Evolutionary conservation across 106 monocot genomes (phyloP).

Genomic region (Vanilla planifolia): DNA sequence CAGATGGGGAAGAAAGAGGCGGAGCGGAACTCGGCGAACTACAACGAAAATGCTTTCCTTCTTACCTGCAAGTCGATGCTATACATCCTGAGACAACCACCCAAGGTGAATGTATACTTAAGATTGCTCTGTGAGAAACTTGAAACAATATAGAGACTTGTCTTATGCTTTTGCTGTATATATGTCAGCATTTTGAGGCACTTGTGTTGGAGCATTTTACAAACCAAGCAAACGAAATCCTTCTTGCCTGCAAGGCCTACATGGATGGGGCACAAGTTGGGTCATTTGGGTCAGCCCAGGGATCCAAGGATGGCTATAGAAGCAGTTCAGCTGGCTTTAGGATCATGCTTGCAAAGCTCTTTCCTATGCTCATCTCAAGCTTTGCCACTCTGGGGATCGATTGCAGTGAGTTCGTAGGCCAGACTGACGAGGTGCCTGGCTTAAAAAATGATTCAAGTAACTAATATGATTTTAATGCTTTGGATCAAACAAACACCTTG

Average conservation of each 20-base stretch:
- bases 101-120: slow-evolving; percentile 4
- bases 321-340: slow-evolving; percentile 7
- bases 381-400: neutral
- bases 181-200: slow-evolving; percentile 6
- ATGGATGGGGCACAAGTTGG: slow-evolving; percentile 4
- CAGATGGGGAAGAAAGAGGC: slow-evolving; percentile 5
- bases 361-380: slow-evolving; percentile 1
- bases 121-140: neutral
- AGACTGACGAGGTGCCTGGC: neutral
- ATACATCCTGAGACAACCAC: slow-evolving; percentile 5
- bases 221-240: neutral
- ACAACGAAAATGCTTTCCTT: slow-evolving; percentile 15
- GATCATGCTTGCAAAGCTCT: slow-evolving; percentile 11
- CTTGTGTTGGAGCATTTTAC: slow-evolving; percentile 6
- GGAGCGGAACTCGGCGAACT: slow-evolving; percentile 7
- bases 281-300: neutral
- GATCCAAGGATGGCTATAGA: neutral
- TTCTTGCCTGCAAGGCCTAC: slow-evolving; percentile 5
- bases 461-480: neutral
- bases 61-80: slow-evolving; percentile 14
- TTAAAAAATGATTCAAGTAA: neutral
- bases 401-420: slow-evolving; percentile 8
- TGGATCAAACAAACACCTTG: neutral
- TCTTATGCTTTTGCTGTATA: neutral
- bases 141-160: neutral